A percentile compares a stretch with the other conserved stretches of the same genome.
Evolutionary conservation across 1,284 basidiomycete species (phyloP).

Genomic region (Trichosporon faecale): DNA sequence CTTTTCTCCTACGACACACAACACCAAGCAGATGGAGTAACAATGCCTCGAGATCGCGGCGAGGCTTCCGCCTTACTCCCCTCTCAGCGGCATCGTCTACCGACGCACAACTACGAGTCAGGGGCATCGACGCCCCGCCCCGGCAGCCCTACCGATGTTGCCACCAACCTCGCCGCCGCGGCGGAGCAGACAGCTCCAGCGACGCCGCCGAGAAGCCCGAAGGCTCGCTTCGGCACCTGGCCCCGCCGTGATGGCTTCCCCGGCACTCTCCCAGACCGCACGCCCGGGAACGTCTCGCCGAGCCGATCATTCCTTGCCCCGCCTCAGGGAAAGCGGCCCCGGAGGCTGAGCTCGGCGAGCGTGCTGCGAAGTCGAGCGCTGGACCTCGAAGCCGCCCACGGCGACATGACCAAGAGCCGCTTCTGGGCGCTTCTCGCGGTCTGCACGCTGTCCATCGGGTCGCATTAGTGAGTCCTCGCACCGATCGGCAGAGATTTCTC

Average conservation of each 20-base stretch:
- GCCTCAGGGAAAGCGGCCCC: background rate
- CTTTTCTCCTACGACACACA: slow-evolving; percentile 1
- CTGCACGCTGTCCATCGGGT: slow-evolving; percentile 69
- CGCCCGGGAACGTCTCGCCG: background rate
- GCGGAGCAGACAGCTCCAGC: background rate
- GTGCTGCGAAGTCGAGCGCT: slow-evolving; percentile 16
- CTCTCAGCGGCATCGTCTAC: background rate
- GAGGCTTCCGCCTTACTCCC: slow-evolving; percentile 6
- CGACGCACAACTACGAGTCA: background rate
- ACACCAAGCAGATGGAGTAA: slow-evolving; percentile 2
- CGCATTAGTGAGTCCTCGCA: slow-evolving; percentile 62
- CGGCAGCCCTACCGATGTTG: background rate
- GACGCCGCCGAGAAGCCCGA: background rate
- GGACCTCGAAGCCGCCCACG: slow-evolving; percentile 3
- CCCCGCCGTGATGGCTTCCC: background rate
- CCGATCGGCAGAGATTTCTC: background rate
- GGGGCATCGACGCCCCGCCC: background rate
- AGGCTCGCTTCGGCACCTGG: background rate
- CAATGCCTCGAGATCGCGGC: slow-evolving; percentile 9
- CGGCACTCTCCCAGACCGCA: background rate
- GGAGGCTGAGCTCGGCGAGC: slow-evolving; percentile 19
- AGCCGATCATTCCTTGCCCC: slow-evolving; percentile 3
- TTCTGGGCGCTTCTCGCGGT: slow-evolving; percentile 63
- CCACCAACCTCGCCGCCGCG: background rate
- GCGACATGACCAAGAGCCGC: slow-evolving; percentile 8